Evolutionary conservation across 495 filamentous ascomycete species (phyloP).

Genomic region (Penicillium macrosclerotiorum): DNA sequence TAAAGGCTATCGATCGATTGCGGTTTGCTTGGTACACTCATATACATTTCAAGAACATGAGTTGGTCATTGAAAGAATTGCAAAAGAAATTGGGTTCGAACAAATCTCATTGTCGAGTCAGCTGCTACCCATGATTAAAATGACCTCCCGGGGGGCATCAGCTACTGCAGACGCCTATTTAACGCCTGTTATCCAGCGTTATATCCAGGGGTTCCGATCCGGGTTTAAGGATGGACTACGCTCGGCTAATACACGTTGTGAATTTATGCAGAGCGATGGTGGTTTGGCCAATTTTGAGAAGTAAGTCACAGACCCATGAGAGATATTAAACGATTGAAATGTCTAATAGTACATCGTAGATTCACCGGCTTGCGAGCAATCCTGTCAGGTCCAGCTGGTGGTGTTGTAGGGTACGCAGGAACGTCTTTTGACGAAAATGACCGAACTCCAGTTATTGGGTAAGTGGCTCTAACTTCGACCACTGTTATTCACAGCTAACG

Average conservation of each 20-base stretch:
- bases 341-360: conserved; percentile 19
- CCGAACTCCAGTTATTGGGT: conserved; percentile 83
- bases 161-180: conserved; percentile 95
- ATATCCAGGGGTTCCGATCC: conserved; percentile 80
- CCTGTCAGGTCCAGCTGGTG: conserved; percentile 59
- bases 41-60: conserved; percentile 56
- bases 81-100: conserved; percentile 46
- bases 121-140: conserved; percentile 82
- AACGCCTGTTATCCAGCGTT: conserved; percentile 92
- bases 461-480: background rate
- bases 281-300: conserved; percentile 49
- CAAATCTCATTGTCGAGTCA: conserved; percentile 53
- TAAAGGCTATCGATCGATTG: conserved; percentile 47
- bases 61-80: conserved; percentile 43
- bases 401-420: conserved; percentile 88
- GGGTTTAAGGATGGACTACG: conserved; percentile 55
- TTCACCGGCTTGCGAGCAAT: conserved; percentile 60
- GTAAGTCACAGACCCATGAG: background rate
- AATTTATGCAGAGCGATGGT: conserved; percentile 58
- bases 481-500: conserved; percentile 27
- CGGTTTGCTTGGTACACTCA: conserved; percentile 52
- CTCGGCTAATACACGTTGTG: conserved; percentile 45
- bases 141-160: conserved; percentile 77
- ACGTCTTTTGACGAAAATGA: conserved; percentile 87
- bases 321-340: background rate